phyloP scores from a whole-genome alignment of 2,329 filamentous ascomycete species.

The Eutypella sp. region DNA sequence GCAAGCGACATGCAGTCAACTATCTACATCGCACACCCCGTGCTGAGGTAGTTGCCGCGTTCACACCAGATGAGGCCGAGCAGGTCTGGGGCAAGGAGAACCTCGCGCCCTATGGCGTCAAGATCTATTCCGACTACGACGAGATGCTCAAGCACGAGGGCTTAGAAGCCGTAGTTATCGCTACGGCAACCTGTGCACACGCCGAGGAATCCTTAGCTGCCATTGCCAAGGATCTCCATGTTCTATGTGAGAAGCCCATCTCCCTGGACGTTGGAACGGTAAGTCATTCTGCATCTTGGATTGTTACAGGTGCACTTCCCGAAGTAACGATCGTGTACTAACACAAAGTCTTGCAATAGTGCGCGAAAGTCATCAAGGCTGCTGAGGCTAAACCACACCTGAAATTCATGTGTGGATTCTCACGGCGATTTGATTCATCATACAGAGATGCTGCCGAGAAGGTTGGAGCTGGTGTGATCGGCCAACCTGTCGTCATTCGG shows the following conservation, averaged over 20 bases:
- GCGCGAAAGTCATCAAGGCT: conserved; percentile 54
- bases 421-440: conserved; percentile 60
- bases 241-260: conserved; percentile 56
- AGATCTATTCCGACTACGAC: conserved; percentile 39
- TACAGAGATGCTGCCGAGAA: conserved; percentile 56
- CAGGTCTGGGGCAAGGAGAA: conserved; percentile 39
- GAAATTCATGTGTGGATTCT: conserved; percentile 65
- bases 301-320: background rate
- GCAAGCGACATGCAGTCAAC: conserved; percentile 45
- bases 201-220: conserved; percentile 53
- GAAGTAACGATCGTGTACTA: background rate
- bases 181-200: conserved; percentile 45
- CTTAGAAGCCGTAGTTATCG: conserved; percentile 37
- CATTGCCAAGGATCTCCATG: conserved; percentile 49
- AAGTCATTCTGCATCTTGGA: conserved; percentile 21
- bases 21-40: conserved; percentile 40
- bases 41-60: conserved; percentile 45
- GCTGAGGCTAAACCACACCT: conserved; percentile 50
- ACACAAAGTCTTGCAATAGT: conserved; percentile 33
- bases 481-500: conserved; percentile 54
- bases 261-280: conserved; percentile 56
- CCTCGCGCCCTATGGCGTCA: conserved; percentile 39
- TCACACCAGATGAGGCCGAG: conserved; percentile 39
- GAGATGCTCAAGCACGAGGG: conserved; percentile 38
- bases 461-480: conserved; percentile 50